Percentiles rank a stretch among this genome's conserved stretches.
These are phyloP conservation scores for Fusarium sp. DNA, from an alignment of 2,329 filamentous ascomycete genomes.

Conservation along the genomic window DNA sequence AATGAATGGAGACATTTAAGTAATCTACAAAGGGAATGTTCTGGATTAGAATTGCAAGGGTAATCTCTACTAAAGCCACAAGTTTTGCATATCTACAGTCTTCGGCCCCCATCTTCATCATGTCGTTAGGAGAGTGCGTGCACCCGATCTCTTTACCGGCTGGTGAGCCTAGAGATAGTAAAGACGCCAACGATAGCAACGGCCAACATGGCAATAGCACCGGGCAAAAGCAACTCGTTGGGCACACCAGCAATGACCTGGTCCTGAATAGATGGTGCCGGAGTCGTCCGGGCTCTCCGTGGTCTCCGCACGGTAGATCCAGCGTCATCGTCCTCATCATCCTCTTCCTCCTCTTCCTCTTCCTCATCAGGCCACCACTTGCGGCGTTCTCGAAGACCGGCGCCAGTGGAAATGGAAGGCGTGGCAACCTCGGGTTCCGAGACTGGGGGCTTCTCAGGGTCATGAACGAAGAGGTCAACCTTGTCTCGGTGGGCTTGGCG, in stretches of 20 bases:
- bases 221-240: conserved; percentile 92
- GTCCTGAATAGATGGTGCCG: conserved; percentile 69
- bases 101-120: conserved; percentile 48
- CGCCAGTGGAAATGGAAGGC: conserved; percentile 61
- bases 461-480: conserved; percentile 96
- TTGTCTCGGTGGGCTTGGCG: conserved; percentile 85
- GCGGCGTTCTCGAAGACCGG: conserved; percentile 63
- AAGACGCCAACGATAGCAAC: conserved; percentile 96
- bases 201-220: conserved; percentile 93
- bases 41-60: conserved; percentile 39
- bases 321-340: conserved; percentile 64
- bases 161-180: conserved; percentile 78
- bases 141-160: conserved; percentile 55
- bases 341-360: conserved; percentile 63
- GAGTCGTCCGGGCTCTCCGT: conserved; percentile 52
- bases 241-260: conserved; percentile 92
- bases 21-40: conserved; percentile 19
- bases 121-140: conserved; percentile 47
- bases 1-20: conserved; percentile 13
- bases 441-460: conserved; percentile 90
- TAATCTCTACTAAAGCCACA: conserved; percentile 46
- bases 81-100: conserved; percentile 49
- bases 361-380: conserved; percentile 70
- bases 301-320: conserved; percentile 60
- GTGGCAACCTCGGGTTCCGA: conserved; percentile 64